Evolutionary conservation across 331 rosid species (phyloP).

Genomic region (Arachis monticola): DNA sequence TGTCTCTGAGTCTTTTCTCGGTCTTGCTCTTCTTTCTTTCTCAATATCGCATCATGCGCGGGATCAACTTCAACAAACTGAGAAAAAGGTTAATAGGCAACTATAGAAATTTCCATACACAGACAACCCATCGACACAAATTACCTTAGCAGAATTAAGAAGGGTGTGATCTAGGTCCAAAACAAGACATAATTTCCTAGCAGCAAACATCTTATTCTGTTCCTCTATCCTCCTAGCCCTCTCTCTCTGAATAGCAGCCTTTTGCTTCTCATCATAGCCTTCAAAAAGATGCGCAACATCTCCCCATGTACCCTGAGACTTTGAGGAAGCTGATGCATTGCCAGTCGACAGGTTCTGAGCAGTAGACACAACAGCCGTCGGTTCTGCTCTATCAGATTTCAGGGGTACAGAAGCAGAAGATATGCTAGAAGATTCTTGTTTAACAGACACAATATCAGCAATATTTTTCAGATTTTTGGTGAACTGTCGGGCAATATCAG

Average conservation of each 20-base stretch:
- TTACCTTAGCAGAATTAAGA: constrained; percentile 99
- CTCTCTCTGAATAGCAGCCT: constrained; percentile 95
- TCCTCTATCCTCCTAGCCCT: constrained; percentile 91
- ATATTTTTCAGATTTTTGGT: constrained; percentile 82
- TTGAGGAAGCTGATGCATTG: constrained; percentile 49
- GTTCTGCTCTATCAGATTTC: constrained; percentile 59
- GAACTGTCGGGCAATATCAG: constrained; percentile 80
- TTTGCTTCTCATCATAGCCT: constrained; percentile 91
- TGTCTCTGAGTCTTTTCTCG: constrained; percentile 79
- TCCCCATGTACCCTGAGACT: constrained; percentile 69
- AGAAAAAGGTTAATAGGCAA: constrained; percentile 36
- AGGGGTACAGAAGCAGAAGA: constrained; percentile 47
- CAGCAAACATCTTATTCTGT: constrained; percentile 94
- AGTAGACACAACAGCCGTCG: constrained; percentile 45
- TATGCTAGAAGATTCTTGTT: constrained; percentile 58
- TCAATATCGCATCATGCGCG: constrained; percentile 86
- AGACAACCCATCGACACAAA: constrained; percentile 31
- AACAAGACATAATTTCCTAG: constrained; percentile 89
- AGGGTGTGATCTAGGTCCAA: constrained; percentile 98
- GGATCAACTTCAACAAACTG: constrained; percentile 98
- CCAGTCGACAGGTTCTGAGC: constrained; percentile 54
- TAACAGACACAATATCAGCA: constrained; percentile 79
- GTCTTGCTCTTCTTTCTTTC: constrained; percentile 91
- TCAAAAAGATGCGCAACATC: constrained; percentile 91
- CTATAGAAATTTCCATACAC: constrained; percentile 16